phyloP scores from a whole-genome alignment of 306 rosid species.

The Myrica gale region DNA sequence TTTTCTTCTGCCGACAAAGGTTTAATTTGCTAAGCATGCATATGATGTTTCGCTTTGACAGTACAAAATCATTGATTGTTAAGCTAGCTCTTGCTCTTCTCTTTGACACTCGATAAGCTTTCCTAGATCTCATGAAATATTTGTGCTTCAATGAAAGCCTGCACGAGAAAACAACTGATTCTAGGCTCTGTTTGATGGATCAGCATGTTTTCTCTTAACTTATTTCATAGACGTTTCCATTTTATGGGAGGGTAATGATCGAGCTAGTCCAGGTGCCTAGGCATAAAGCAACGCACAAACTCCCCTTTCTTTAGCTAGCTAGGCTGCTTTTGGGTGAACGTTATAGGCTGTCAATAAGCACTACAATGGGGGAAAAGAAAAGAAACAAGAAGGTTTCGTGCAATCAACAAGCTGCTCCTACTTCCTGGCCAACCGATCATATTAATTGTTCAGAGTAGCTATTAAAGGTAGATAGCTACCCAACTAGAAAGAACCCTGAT shows the following conservation, averaged over 20 bases:
- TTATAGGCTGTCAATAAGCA: neutral
- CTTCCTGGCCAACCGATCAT: constrained; percentile 16
- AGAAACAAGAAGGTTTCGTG: neutral
- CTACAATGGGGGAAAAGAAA: neutral
- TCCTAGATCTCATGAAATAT: neutral
- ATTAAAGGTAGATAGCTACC: neutral
- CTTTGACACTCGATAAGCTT: neutral
- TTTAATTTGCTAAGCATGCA: neutral
- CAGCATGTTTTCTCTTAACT: neutral
- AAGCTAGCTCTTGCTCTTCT: too few relatives aligned
- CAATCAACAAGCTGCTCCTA: constrained; percentile 3
- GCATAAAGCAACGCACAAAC: neutral
- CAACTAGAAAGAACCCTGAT: neutral
- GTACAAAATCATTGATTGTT: too few relatives aligned
- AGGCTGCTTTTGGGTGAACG: neutral
- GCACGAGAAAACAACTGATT: neutral
- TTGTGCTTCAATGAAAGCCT: neutral
- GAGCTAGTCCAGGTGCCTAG: neutral
- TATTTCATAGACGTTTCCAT: neutral
- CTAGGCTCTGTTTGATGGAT: neutral
- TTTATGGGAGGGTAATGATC: neutral
- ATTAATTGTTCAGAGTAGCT: constrained; percentile 3
- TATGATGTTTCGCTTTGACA: neutral
- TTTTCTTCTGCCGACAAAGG: neutral
- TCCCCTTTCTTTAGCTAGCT: neutral